phyloP scores from a whole-genome alignment of 2,329 filamentous ascomycete genomes.

The Chrysosporium keratinophilum region DNA sequence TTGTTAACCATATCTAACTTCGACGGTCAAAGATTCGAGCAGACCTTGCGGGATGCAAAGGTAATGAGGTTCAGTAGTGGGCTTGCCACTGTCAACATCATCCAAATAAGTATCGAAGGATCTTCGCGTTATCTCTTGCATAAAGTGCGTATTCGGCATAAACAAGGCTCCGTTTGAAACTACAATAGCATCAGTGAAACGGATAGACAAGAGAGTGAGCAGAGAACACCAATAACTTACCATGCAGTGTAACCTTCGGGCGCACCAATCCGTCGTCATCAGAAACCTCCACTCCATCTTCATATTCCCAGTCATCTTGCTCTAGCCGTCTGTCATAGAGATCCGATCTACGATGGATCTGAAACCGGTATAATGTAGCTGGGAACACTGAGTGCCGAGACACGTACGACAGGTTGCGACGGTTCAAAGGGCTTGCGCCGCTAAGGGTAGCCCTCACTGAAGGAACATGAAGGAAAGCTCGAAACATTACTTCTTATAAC shows the following conservation, averaged over 20 bases:
- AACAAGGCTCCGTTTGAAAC: slow-evolving; percentile 17
- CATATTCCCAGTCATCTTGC: slow-evolving; percentile 10
- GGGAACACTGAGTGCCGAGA: slow-evolving; percentile 9
- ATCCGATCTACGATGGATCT: slow-evolving; percentile 5
- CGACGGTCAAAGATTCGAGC: not conserved
- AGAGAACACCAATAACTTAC: slow-evolving; percentile 7
- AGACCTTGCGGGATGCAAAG: slow-evolving; percentile 15
- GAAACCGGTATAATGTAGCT: slow-evolving; percentile 13
- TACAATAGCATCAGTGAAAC: slow-evolving; percentile 8
- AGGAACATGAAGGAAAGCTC: slow-evolving; percentile 6
- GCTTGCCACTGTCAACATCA: slow-evolving; percentile 11
- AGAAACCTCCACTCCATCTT: slow-evolving; percentile 11
- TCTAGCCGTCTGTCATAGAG: slow-evolving; percentile 11
- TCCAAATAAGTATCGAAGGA: slow-evolving; percentile 15
- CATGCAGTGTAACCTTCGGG: slow-evolving; percentile 2
- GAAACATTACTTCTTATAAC: slow-evolving; percentile 7
- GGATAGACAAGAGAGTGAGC: not conserved
- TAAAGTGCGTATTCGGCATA: slow-evolving; percentile 18
- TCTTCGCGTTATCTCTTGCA: slow-evolving; percentile 16
- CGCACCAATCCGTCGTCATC: slow-evolving; percentile 8
- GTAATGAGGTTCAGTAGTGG: slow-evolving; percentile 14
- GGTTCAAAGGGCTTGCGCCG: slow-evolving; percentile 6
- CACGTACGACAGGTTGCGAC: slow-evolving; percentile 6
- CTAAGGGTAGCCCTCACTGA: slow-evolving; percentile 1
- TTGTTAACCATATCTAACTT: slow-evolving; percentile 6